phyloP scores from a whole-genome alignment of 306 rosid genomes.

The Cercis canadensis region DNA sequence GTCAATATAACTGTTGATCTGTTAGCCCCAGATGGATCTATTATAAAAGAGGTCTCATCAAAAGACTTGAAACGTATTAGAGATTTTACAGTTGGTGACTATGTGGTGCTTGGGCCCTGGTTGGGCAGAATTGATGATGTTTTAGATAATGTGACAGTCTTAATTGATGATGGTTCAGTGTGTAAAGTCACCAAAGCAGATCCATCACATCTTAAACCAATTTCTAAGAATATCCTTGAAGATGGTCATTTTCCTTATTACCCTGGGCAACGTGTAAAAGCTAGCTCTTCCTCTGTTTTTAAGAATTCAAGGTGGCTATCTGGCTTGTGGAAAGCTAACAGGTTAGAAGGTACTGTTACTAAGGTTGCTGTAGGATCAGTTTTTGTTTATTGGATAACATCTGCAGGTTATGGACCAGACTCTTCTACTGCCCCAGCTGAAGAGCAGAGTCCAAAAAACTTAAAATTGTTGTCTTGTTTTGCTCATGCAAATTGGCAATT shows the following conservation, averaged over 20 bases:
- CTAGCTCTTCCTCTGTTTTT: conserved; percentile 90
- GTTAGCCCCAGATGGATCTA: conserved; percentile 69
- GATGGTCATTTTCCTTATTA: conserved; percentile 95
- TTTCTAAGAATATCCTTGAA: conserved; percentile 84
- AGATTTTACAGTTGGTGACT: conserved; percentile 92
- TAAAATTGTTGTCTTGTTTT: conserved; percentile 86
- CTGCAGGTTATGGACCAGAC: conserved; percentile 96
- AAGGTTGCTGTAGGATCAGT: conserved; percentile 95
- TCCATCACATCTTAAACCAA: conserved; percentile 85
- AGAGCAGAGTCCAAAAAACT: conserved; percentile 92
- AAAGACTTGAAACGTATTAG: conserved; percentile 83
- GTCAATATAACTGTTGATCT: conserved; percentile 82
- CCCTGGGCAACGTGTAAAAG: conserved; percentile 98
- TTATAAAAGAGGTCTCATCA: conserved; percentile 71
- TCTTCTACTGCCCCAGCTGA: conserved; percentile 93
- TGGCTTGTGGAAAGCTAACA: conserved; percentile 95
- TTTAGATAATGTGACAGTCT: conserved; percentile 92
- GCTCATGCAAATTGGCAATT: conserved; percentile 96
- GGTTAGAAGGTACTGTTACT: conserved; percentile 93
- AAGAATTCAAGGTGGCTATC: conserved; percentile 95
- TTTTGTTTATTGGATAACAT: conserved; percentile 94
- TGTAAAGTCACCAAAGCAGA: conserved; percentile 94
- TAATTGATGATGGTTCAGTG: conserved; percentile 93
- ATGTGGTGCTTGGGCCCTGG: conserved; percentile 97
- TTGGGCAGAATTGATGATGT: conserved; percentile 94